Conservation (phyloP, 345 rosid species). For the Laguncularia racemosa region DNA sequence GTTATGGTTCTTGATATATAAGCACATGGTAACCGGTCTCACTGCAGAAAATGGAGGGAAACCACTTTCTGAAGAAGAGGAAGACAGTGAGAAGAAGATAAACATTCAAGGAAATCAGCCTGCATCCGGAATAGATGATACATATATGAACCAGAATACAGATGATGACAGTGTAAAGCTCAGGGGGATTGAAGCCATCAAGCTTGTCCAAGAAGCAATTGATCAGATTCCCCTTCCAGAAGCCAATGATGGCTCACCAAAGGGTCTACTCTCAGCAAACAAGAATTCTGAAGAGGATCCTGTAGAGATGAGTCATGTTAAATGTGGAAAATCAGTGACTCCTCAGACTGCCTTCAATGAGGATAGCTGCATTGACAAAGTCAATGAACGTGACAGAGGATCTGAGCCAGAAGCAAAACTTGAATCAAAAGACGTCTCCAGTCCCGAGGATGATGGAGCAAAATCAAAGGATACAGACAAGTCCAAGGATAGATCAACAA, state of each 20-base stretch:
- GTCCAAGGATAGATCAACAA: constrained; percentile 23
- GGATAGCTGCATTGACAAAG: constrained; percentile 10
- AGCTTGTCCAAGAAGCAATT: constrained; percentile 77
- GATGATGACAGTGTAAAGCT: constrained; percentile 27
- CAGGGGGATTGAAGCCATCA: constrained; percentile 60
- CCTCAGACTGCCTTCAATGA: constrained; percentile 11
- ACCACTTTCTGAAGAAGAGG: constrained; percentile 22
- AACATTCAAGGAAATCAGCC: constrained; percentile 7
- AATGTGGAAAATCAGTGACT: constrained; percentile 9
- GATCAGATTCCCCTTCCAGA: constrained; percentile 70
- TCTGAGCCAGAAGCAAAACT: constrained; percentile 7
- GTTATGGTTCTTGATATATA: constrained; percentile 68
- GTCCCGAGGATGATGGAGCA: constrained; percentile 12
- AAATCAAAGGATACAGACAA: constrained; percentile 14
- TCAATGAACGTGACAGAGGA: constrained; percentile 12
- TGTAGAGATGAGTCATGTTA: constrained; percentile 14
- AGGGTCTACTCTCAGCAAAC: constrained; percentile 20
- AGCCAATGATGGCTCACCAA: constrained; percentile 28
- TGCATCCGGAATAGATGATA: constrained; percentile 10
- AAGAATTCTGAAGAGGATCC: constrained; percentile 15
- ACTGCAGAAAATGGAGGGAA: constrained; percentile 33
- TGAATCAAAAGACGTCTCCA: constrained; percentile 3
- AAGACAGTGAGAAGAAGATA: constrained; percentile 19
- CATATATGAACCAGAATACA: constrained; percentile 9
- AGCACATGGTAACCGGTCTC: constrained; percentile 56